phyloP scores from a whole-genome alignment of 495 filamentous ascomycete genomes.

The Cryomyces minteri region DNA sequence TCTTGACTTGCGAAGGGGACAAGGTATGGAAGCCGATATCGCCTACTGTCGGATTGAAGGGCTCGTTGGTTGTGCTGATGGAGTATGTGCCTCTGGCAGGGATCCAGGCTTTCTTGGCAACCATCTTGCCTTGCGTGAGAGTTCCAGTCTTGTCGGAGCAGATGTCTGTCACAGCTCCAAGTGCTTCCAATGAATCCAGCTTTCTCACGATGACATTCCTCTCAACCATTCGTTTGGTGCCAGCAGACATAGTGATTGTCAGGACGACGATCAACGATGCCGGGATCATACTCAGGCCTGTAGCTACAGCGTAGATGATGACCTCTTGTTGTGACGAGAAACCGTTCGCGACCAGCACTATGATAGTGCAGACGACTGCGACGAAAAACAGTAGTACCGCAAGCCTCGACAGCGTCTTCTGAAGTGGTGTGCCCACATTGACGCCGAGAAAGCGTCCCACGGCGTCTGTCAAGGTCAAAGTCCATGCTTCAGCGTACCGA shows the following conservation, averaged over 20 bases:
- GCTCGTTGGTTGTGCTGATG: conserved; percentile 14
- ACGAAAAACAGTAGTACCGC: conserved; percentile 50
- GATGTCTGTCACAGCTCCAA: conserved; percentile 36
- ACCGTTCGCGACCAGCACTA: conserved; percentile 45
- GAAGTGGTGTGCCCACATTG: conserved; percentile 41
- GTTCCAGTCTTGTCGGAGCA: conserved; percentile 58
- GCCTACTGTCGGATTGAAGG: conserved; percentile 18
- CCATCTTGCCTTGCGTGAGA: conserved; percentile 48
- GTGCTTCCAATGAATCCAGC: conserved; percentile 42
- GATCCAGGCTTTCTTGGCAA: conserved; percentile 34
- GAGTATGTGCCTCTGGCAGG: conserved; percentile 19
- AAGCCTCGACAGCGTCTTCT: conserved; percentile 53
- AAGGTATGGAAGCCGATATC: conserved; percentile 9
- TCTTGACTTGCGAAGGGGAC: conserved; percentile 10
- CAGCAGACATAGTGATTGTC: conserved; percentile 61
- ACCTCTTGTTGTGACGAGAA: conserved; percentile 43
- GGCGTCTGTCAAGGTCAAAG: conserved; percentile 42
- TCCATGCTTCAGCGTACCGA: conserved; percentile 49
- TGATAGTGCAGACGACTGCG: conserved; percentile 50
- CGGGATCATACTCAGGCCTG: conserved; percentile 37
- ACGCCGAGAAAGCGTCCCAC: conserved; percentile 36
- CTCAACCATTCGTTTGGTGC: conserved; percentile 55
- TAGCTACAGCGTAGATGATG: conserved; percentile 46
- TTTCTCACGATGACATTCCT: conserved; percentile 54
- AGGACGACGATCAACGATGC: conserved; percentile 58